A percentile compares a stretch with the other conserved stretches of the same genome.
These are phyloP conservation scores for Haplosporangium sp. DNA, from an alignment of 371 early-diverging fungal species.

Conservation along the genomic window DNA sequence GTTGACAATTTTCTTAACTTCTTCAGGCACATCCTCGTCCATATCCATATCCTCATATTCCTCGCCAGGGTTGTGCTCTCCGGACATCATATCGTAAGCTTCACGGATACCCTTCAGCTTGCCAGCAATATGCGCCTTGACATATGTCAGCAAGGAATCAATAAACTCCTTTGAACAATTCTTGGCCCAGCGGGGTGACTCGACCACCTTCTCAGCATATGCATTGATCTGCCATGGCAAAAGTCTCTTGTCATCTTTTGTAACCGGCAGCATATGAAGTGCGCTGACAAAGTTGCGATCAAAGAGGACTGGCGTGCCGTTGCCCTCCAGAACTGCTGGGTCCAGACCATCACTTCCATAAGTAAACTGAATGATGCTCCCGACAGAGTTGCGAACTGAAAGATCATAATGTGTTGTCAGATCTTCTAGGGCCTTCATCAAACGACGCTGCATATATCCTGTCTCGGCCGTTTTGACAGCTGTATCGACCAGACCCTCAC, in stretches of 20 bases:
- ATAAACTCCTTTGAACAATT: conserved; percentile 79
- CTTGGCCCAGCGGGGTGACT: conserved; percentile 64
- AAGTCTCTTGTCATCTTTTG: conserved; percentile 52
- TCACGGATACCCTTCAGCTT: conserved; percentile 61
- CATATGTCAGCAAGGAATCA: conserved; percentile 63
- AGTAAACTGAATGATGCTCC: conserved; percentile 93
- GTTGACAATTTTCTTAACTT: conserved; percentile 66
- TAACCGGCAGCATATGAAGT: conserved; percentile 53
- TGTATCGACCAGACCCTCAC: conserved; percentile 99
- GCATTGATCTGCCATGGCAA: conserved; percentile 80
- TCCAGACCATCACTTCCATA: conserved; percentile 99
- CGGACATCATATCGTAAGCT: conserved; percentile 62
- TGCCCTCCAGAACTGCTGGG: conserved; percentile 97
- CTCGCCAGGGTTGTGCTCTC: conserved; percentile 68
- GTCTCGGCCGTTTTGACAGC: conserved; percentile 99
- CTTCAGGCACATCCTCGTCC: conserved; percentile 63
- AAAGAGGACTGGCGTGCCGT: conserved; percentile 92
- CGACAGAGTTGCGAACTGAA: conserved; percentile 96
- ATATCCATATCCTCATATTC: conserved; percentile 74
- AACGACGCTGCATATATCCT: conserved; percentile 99
- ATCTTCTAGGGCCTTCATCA: conserved; percentile 99
- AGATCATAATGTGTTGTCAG: conserved; percentile 94
- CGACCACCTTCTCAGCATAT: conserved; percentile 63
- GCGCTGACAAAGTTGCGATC: conserved; percentile 81
- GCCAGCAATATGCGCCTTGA: conserved; percentile 66